These are phyloP conservation scores for Grifola frondosa DNA, from an alignment of 1,284 basidiomycete genomes.

Conservation along the genomic window DNA sequence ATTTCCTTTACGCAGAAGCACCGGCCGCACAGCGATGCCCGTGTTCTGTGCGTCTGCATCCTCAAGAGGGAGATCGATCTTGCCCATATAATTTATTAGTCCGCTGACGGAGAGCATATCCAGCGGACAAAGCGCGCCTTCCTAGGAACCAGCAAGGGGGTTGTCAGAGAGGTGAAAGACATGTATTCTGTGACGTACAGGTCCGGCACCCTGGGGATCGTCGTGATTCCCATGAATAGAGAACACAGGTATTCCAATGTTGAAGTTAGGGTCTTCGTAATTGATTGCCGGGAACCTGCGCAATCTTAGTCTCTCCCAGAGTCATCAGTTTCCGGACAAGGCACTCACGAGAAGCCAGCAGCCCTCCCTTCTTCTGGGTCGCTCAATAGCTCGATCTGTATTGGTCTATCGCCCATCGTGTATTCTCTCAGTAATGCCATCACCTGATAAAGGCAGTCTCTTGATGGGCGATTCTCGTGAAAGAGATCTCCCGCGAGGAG, in stretches of 20 bases:
- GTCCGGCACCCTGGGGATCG: constrained; percentile 94
- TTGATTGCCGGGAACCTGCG: constrained; percentile 93
- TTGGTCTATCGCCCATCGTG: constrained; percentile 84
- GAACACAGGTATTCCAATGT: constrained; percentile 93
- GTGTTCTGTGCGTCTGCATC: constrained; percentile 65
- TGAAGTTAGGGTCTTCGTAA: constrained; percentile 96
- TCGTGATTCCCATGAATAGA: constrained; percentile 99
- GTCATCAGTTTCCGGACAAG: neutral
- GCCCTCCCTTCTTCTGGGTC: constrained; percentile 90
- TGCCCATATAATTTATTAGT: constrained; percentile 97
- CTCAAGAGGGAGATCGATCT: constrained; percentile 68
- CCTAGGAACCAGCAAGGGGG: constrained; percentile 42
- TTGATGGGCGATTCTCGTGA: constrained; percentile 95
- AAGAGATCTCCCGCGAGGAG: constrained; percentile 95
- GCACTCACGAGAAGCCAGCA: constrained; percentile 76
- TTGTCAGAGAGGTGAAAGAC: constrained; percentile 1
- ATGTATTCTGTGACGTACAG: constrained; percentile 48
- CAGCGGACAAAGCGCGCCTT: constrained; percentile 93
- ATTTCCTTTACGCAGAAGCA: constrained; percentile 87
- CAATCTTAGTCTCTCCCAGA: constrained; percentile 5
- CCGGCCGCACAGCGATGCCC: constrained; percentile 87
- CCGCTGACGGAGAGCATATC: constrained; percentile 94
- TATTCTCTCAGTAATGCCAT: constrained; percentile 91
- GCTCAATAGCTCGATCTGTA: constrained; percentile 88
- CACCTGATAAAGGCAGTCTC: constrained; percentile 86